Conservation (phyloP, 148 eudicot genomes). For the Oxyria digyna region DNA sequence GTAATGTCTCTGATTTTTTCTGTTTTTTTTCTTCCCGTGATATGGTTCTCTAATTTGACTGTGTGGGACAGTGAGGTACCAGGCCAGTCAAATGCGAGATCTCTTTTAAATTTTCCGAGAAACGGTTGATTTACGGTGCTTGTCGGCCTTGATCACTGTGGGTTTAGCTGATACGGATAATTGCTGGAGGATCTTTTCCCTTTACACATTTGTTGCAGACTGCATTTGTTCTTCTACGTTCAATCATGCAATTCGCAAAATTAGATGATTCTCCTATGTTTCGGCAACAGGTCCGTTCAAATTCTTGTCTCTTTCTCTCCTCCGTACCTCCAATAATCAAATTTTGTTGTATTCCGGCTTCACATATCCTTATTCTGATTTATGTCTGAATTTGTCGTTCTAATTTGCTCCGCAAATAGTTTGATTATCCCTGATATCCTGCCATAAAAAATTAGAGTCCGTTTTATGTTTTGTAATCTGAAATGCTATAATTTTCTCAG, state of each 20-base stretch:
- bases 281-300: slow-evolving; percentile 65
- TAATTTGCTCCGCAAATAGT: too few species aligned
- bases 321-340: not conserved
- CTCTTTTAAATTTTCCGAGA: not conserved
- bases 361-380: not conserved
- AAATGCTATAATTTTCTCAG: not conserved
- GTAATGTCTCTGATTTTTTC: not conserved
- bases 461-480: too few species aligned
- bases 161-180: not conserved
- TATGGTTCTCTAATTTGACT: not conserved
- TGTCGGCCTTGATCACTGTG: slow-evolving; percentile 1
- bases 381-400: not conserved
- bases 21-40: not conserved
- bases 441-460: not conserved
- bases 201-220: not conserved
- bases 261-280: slow-evolving; percentile 99
- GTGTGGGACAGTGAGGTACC: not conserved
- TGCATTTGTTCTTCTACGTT: slow-evolving; percentile 10
- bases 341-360: not conserved
- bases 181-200: slow-evolving; percentile 2
- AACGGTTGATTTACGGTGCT: not conserved
- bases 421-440: not conserved
- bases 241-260: slow-evolving; percentile 79
- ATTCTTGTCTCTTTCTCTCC: slow-evolving; percentile 1
- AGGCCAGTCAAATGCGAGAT: not conserved